These are phyloP conservation scores for Carex myosuroides DNA, from an alignment of 176 grass and related monocot species.

Conservation along the genomic window DNA sequence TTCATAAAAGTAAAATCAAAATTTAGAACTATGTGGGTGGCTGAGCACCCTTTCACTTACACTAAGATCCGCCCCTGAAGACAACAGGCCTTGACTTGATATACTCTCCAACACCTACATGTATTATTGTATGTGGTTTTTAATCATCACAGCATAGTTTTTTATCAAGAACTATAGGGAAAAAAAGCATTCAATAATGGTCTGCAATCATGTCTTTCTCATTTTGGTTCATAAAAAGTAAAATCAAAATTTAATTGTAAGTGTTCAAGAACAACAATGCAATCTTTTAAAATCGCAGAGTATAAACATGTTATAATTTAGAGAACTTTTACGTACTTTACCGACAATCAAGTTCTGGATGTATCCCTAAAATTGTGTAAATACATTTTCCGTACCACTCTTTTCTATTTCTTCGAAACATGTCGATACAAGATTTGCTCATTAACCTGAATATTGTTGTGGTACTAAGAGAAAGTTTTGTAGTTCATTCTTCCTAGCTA, in stretches of 20 bases:
- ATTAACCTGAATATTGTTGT: no score
- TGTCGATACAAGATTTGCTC: background rate
- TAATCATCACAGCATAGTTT: background rate
- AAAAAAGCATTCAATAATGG: background rate
- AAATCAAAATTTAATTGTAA: background rate
- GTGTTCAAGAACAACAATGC: background rate
- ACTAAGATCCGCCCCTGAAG: no score
- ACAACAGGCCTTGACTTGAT: conserved; percentile 42
- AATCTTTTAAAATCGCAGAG: background rate
- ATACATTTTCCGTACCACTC: background rate
- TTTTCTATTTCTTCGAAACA: background rate
- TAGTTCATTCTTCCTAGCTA: background rate
- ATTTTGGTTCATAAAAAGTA: background rate
- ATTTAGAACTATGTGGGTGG: no score
- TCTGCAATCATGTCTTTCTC: background rate
- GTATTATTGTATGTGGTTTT: background rate
- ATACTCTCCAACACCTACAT: conserved; percentile 48
- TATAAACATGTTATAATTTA: background rate
- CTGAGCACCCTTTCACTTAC: no score
- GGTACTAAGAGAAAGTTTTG: background rate
- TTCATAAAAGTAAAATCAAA: no score
- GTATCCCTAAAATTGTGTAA: no score
- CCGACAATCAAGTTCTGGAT: background rate
- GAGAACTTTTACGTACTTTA: background rate
- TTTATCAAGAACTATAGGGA: background rate